phyloP scores from a whole-genome alignment of 129 eudicot genomes.

The Flaveria sonorensis region DNA sequence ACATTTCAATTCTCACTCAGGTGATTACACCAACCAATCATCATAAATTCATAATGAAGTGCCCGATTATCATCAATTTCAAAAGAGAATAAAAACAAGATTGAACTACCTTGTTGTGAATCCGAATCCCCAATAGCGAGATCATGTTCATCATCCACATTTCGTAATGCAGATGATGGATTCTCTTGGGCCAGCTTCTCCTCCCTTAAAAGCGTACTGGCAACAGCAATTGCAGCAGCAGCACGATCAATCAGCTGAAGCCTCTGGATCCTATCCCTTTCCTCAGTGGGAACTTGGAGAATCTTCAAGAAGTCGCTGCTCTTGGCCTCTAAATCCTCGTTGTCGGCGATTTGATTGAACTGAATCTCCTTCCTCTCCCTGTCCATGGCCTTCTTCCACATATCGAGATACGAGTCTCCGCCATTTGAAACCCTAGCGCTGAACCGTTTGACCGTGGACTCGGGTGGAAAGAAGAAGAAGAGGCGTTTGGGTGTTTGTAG shows the following conservation, averaged over 20 bases:
- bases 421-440: slow-evolving; percentile 41
- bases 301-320: slow-evolving; percentile 73
- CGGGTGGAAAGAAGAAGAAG: not conserved
- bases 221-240: slow-evolving; percentile 90
- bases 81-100: not conserved
- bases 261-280: slow-evolving; percentile 80
- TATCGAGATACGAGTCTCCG: slow-evolving; percentile 68
- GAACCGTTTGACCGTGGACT: not conserved
- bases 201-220: slow-evolving; percentile 58
- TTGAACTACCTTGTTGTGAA: slow-evolving; percentile 43
- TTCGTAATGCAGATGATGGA: not conserved
- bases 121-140: slow-evolving; percentile 23
- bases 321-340: slow-evolving; percentile 63
- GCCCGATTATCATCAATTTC: not conserved
- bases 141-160: slow-evolving; percentile 20
- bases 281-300: slow-evolving; percentile 69
- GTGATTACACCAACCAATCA: not conserved
- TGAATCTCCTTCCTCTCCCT: slow-evolving; percentile 60
- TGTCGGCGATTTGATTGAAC: slow-evolving; percentile 50
- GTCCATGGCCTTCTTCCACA: slow-evolving; percentile 86
- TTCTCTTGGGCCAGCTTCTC: slow-evolving; percentile 23
- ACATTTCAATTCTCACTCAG: too few relatives aligned
- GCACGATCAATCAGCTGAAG: slow-evolving; percentile 95
- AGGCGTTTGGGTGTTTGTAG: slow-evolving; percentile 10
- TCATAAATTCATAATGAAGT: not conserved